A percentile compares a stretch with the other conserved stretches of the same genome.
Conservation (phyloP, 2,329 filamentous ascomycete genomes). For the Nannizzia gypsea region DNA sequence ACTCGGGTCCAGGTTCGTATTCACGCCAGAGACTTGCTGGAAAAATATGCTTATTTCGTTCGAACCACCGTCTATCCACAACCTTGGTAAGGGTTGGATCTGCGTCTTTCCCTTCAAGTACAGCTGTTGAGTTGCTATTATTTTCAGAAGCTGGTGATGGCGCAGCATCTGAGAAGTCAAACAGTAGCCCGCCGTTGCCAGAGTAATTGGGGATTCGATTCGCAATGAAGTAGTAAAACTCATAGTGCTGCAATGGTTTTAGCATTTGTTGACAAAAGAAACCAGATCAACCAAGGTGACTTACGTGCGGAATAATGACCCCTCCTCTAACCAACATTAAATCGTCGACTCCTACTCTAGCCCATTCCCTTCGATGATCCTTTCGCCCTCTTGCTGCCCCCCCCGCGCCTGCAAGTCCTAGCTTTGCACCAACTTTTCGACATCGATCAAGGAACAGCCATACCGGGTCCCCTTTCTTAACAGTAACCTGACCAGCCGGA, state of each 20-base stretch:
- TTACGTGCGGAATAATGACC: constrained; percentile 85
- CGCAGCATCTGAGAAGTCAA: constrained; percentile 54
- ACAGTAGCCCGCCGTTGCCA: constrained; percentile 64
- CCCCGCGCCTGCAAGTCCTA: constrained; percentile 57
- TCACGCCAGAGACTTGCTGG: constrained; percentile 92
- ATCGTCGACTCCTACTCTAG: constrained; percentile 86
- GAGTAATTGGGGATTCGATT: constrained; percentile 54
- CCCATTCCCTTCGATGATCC: constrained; percentile 69
- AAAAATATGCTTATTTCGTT: constrained; percentile 96
- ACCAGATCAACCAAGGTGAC: constrained; percentile 27
- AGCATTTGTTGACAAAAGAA: constrained; percentile 4
- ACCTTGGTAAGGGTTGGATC: constrained; percentile 82
- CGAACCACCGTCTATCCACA: constrained; percentile 92
- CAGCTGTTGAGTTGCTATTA: constrained; percentile 38
- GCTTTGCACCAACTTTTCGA: constrained; percentile 75
- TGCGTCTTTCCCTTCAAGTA: constrained; percentile 61
- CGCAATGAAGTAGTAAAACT: constrained; percentile 93
- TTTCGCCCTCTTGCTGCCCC: constrained; percentile 36
- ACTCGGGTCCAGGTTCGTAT: constrained; percentile 83
- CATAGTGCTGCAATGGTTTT: constrained; percentile 61
- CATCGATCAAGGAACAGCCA: constrained; percentile 92
- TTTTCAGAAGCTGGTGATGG: constrained; percentile 22
- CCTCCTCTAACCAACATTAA: constrained; percentile 83
- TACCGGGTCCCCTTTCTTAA: constrained; percentile 86
- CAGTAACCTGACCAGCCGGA: constrained; percentile 67